Percentiles rank a stretch among this genome's conserved stretches.
These are phyloP conservation scores for Lasiosphaeriaceae sp. DNA, from an alignment of 495 filamentous ascomycete genomes.

Conservation along the genomic window DNA sequence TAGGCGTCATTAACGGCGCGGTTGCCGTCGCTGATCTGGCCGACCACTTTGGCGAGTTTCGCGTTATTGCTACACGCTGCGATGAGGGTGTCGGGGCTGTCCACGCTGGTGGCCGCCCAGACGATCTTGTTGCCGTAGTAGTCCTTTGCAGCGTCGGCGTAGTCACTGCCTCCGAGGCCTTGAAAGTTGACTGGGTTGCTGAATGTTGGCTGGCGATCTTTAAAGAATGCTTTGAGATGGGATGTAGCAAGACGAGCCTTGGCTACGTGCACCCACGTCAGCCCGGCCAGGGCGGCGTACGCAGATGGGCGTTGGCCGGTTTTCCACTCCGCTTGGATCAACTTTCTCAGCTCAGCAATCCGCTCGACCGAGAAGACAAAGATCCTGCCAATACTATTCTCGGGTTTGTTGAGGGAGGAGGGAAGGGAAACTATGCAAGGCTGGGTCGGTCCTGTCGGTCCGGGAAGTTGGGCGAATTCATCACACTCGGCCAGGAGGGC, in stretches of 20 bases:
- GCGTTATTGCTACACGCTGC: neutral
- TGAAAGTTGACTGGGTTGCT: conserved; percentile 1
- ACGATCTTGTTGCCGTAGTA: conserved; percentile 4
- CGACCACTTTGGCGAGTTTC: neutral
- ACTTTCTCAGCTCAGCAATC: neutral
- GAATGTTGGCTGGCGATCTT: neutral
- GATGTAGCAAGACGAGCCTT: neutral
- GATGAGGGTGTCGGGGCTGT: neutral
- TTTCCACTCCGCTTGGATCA: neutral
- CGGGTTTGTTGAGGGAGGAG: conserved; percentile 7
- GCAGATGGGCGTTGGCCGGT: no score
- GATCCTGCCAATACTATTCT: conserved; percentile 24
- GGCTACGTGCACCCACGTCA: conserved; percentile 3
- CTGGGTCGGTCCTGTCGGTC: conserved; percentile 29
- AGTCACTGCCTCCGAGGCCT: no score
- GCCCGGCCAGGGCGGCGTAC: neutral
- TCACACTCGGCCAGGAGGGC: neutral
- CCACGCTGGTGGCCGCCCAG: neutral
- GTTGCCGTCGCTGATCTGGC: neutral
- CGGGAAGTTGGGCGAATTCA: conserved; percentile 28
- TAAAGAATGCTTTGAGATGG: neutral
- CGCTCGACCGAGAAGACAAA: conserved; percentile 26
- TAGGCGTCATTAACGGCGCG: neutral
- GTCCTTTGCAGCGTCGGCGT: neutral
- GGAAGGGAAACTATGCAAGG: conserved; percentile 14